Percentiles rank a stretch among this genome's conserved stretches.
Evolutionary conservation across 2,329 filamentous ascomycete species (phyloP).

Genomic region (Ophiostoma ips): DNA sequence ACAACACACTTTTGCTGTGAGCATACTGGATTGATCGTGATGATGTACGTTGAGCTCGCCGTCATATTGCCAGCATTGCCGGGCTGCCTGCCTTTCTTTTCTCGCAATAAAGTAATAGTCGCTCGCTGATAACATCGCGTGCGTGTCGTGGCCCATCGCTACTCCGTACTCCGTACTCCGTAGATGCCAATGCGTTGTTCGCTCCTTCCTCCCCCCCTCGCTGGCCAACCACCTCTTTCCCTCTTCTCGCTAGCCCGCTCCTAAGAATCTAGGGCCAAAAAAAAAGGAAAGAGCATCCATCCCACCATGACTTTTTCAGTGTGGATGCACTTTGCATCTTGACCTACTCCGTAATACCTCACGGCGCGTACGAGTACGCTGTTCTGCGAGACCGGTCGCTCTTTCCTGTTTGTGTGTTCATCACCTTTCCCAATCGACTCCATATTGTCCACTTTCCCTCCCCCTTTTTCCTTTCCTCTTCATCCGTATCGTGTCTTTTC

Average conservation of each 20-base stretch:
- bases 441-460: not conserved
- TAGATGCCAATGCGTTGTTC: not conserved
- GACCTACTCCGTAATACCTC: no score
- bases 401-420: not conserved
- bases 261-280: not conserved
- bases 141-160: not conserved
- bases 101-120: not conserved
- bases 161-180: no score
- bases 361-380: not conserved
- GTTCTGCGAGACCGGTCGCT: not conserved
- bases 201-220: not conserved
- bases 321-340: no score
- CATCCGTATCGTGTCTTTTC: not conserved
- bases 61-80: no score
- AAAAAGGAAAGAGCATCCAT: conserved; percentile 7
- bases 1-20: no score
- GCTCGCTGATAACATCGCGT: not conserved
- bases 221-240: conserved; percentile 6
- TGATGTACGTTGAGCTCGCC: no score
- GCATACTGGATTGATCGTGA: no score
- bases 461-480: not conserved
- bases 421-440: not conserved
- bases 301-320: conserved; percentile 1
- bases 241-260: conserved; percentile 1
- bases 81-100: no score